Evolutionary conservation across 2,329 filamentous ascomycete genomes (phyloP), one percentile per base, ranked within the genome.

Genomic region (Aspergillus chevalieri): DNA sequence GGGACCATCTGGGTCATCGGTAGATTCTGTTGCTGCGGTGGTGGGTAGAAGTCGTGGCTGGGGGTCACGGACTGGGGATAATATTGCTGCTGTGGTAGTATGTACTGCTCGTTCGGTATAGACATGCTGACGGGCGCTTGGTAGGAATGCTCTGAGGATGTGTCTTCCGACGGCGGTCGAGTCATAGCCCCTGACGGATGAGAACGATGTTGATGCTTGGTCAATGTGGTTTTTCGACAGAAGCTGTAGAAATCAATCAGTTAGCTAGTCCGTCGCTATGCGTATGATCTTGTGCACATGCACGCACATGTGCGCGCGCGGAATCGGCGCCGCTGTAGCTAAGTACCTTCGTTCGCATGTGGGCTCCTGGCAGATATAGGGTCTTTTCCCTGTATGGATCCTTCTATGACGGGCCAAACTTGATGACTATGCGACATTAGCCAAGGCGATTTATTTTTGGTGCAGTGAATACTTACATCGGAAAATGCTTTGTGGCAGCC

Each of bases 401-500:
- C 68, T 58, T 22, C 68, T 64, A 58, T 71, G 68, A 39, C 68
- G 68, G 42, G 68, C 68, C 42, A 71, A 53, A 66, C 68, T 71
- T 42, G 68, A 70, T 8, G 67, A 70, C 67, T 70, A 45, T 17
- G 10, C 12, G 15, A 33, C 36, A 41, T 58, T 24, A 60, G 54
- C 44, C 33, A 26, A 44, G 26, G 26, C 26, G 12, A 26, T 30
- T 24, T 21, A 15, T 12, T 8, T 8, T 9, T 1, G 8, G 22
- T n/a, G 15, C 21, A 43, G 24, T 9, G 14, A 12, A 14, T 9
- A 52, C 68, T 63, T 65, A 73, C 70, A 58, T 73, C 70, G 47
- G 69, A 72, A 51, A 73, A 73, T 26, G 70, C 70, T 51, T 73
- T 73, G 46, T 63, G 66, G 50, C 70, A 73, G 38, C 67, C 68